Conservation (phyloP, 495 filamentous ascomycete genomes). For the Parachaetomium inaequale region DNA sequence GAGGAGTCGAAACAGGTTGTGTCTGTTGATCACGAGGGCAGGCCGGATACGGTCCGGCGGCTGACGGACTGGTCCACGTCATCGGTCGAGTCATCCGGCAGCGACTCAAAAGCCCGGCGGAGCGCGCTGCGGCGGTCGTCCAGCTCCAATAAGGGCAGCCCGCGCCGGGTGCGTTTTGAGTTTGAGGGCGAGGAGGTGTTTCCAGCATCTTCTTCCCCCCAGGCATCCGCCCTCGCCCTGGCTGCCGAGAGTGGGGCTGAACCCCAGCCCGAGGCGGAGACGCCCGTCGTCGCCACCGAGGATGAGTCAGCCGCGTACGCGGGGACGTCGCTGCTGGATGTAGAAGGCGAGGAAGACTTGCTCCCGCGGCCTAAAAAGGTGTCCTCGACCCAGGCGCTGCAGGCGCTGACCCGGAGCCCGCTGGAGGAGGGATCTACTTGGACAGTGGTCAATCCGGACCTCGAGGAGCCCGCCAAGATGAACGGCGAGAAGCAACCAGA, state of each 20-base stretch:
- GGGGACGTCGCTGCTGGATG: constrained; percentile 30
- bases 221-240: constrained; percentile 14
- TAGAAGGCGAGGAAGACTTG: constrained; percentile 39
- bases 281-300: constrained; percentile 22
- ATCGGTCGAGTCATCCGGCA: constrained; percentile 43
- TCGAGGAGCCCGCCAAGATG: constrained; percentile 35
- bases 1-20: constrained; percentile 28
- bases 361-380: constrained; percentile 44
- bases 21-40: not conserved
- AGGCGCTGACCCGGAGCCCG: constrained; percentile 42
- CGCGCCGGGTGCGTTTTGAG: constrained; percentile 53
- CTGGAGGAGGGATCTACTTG: constrained; percentile 42
- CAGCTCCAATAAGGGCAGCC: constrained; percentile 45
- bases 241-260: constrained; percentile 16
- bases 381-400: constrained; percentile 45
- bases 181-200: constrained; percentile 51
- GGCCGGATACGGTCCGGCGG: constrained; percentile 22
- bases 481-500: constrained; percentile 18
- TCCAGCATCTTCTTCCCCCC: constrained; percentile 45
- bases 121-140: constrained; percentile 52
- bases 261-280: constrained; percentile 20
- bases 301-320: constrained; percentile 28
- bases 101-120: constrained; percentile 38
- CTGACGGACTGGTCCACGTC: constrained; percentile 39
- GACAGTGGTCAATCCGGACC: constrained; percentile 40